These are phyloP conservation scores for Ascochyta rabiei DNA, from an alignment of 2,329 filamentous ascomycete species.

Conservation along the genomic window DNA sequence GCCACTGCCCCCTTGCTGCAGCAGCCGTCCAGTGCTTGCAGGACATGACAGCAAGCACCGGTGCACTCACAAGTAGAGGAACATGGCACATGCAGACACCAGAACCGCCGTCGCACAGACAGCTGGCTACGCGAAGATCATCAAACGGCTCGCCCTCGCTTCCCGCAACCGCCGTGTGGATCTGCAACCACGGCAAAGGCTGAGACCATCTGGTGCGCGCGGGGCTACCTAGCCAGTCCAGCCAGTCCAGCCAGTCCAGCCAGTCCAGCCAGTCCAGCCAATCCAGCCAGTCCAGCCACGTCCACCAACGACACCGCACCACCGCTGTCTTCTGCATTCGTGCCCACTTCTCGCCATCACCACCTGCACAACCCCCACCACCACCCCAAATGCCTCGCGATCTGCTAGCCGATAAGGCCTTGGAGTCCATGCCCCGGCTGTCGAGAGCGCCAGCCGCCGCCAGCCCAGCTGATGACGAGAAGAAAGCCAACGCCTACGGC, in stretches of 20 bases:
- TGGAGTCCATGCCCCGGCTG: conserved; percentile 47
- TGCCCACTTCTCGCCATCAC: conserved; percentile 9
- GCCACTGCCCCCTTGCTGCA: too few relatives aligned
- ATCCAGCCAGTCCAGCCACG: conserved; percentile 23
- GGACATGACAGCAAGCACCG: too few relatives aligned
- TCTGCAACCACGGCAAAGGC: conserved; percentile 17
- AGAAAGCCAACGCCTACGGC: conserved; percentile 9
- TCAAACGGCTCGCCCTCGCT: conserved; percentile 3
- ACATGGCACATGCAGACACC: too few relatives aligned
- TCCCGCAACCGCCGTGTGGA: conserved; percentile 4
- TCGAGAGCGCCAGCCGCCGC: conserved; percentile 37
- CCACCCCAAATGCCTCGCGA: conserved; percentile 51
- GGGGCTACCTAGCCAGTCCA: too few relatives aligned
- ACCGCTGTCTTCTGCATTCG: conserved; percentile 13
- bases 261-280: too few relatives aligned
- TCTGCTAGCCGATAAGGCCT: conserved; percentile 46
- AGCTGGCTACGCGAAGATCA: conserved; percentile 2
- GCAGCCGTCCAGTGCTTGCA: too few relatives aligned
- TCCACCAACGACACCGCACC: conserved; percentile 21
- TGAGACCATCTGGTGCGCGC: conserved; percentile 4
- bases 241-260: too few relatives aligned
- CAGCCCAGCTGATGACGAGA: conserved; percentile 21
- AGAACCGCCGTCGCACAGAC: too few relatives aligned
- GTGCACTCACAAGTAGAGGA: too few relatives aligned
- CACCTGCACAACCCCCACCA: background rate